Evolutionary conservation across 257 asterid species (phyloP).

Genomic region (Solanum lycopersicoides): DNA sequence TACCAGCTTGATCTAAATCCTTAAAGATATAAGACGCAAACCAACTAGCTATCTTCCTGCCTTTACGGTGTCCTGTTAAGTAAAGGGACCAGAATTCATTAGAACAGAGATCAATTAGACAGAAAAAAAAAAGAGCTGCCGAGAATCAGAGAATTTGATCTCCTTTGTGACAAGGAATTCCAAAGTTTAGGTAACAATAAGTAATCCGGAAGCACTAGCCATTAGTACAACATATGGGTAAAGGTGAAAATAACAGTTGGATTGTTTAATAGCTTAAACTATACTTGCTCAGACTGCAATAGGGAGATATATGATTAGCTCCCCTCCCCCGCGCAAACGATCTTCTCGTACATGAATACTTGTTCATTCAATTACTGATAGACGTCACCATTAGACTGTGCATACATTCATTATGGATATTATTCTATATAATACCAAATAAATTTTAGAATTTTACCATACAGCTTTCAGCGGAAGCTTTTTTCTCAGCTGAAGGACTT

Average conservation of each 20-base stretch:
- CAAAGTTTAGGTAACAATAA: background rate
- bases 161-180: background rate
- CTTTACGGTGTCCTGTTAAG: constrained; percentile 58
- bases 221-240: background rate
- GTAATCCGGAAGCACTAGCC: background rate
- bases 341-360: background rate
- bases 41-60: constrained; percentile 78
- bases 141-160: background rate
- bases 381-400: background rate
- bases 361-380: background rate
- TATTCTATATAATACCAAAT: background rate
- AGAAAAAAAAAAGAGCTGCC: background rate
- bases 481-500: background rate
- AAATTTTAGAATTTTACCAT: background rate
- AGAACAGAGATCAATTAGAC: background rate
- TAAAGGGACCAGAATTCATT: background rate
- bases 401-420: background rate
- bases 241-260: background rate
- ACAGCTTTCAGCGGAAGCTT: background rate
- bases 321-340: background rate
- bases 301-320: background rate
- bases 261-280: background rate
- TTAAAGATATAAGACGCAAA: constrained; percentile 57
- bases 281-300: background rate
- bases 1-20: constrained; percentile 43